A percentile compares a stretch with the other conserved stretches of the same genome.
Conservation (phyloP, 2,329 filamentous ascomycete species). For the Fusarium sp. region DNA sequence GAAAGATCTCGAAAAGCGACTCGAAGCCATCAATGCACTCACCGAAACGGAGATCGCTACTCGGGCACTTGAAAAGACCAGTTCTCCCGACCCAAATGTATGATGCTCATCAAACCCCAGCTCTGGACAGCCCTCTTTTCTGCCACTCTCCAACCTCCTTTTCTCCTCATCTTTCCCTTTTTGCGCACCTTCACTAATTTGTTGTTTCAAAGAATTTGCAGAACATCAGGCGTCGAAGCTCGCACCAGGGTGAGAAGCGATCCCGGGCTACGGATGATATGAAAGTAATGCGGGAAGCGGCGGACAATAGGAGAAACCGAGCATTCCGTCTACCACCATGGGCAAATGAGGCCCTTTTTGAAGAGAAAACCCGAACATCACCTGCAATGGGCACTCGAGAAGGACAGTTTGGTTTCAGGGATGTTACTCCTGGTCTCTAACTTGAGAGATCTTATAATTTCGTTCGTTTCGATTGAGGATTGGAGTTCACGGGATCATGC, state of each 20-base stretch:
- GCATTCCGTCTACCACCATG: constrained; percentile 42
- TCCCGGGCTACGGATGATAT: constrained; percentile 41
- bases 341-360: constrained; percentile 43
- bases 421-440: not conserved
- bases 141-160: not conserved
- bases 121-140: not conserved
- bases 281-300: constrained; percentile 46
- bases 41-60: constrained; percentile 38
- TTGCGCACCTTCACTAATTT: constrained; percentile 17
- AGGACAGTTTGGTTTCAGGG: not conserved
- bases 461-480: not conserved
- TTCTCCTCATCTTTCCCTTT: not conserved
- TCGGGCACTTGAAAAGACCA: constrained; percentile 30
- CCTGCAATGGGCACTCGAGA: constrained; percentile 15
- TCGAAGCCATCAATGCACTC: constrained; percentile 39
- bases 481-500: constrained; percentile 4
- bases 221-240: constrained; percentile 41
- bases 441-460: not conserved
- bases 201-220: constrained; percentile 43
- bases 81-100: constrained; percentile 46
- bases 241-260: constrained; percentile 10
- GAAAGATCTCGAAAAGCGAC: constrained; percentile 38
- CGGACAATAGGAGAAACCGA: constrained; percentile 41
- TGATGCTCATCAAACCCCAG: constrained; percentile 19
- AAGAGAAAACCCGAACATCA: constrained; percentile 21